These are phyloP conservation scores for Chlorociboria aeruginascens DNA, from an alignment of 495 filamentous ascomycete species.

Conservation along the genomic window DNA sequence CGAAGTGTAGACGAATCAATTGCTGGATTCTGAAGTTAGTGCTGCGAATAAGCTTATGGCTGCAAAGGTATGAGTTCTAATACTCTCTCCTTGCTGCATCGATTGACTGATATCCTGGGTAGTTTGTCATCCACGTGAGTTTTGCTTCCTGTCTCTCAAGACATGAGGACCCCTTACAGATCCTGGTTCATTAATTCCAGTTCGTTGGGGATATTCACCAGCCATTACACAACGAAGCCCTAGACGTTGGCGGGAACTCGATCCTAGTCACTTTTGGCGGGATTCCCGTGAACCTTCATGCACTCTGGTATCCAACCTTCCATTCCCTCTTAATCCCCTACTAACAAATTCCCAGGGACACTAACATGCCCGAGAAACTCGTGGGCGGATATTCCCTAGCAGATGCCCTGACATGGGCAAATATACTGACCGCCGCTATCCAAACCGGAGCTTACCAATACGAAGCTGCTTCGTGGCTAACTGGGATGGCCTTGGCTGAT, in stretches of 20 bases:
- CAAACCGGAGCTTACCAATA: constrained; percentile 34
- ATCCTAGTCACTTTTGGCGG: constrained; percentile 45
- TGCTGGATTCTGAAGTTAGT: constrained; percentile 7
- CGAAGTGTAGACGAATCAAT: constrained; percentile 6
- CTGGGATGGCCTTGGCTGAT: constrained; percentile 33
- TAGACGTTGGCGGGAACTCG: constrained; percentile 45
- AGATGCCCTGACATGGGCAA: constrained; percentile 27
- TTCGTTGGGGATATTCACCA: constrained; percentile 53
- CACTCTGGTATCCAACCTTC: constrained; percentile 31
- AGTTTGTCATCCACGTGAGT: constrained; percentile 21
- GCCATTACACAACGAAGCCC: constrained; percentile 49
- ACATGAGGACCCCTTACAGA: not conserved
- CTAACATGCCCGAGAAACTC: constrained; percentile 45
- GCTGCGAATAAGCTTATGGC: constrained; percentile 1
- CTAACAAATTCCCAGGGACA: constrained; percentile 26
- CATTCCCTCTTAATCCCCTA: too few species aligned
- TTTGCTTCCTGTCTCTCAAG: not conserved
- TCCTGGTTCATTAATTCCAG: constrained; percentile 17
- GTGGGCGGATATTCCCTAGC: constrained; percentile 32
- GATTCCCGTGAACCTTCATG: constrained; percentile 45
- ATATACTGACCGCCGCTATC: constrained; percentile 29
- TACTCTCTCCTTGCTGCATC: not conserved
- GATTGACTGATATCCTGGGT: not conserved
- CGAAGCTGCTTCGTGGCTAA: constrained; percentile 32
- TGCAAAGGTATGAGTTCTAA: constrained; percentile 13